Conservation (phyloP, 108 stramenopile species). For the Pseudonitzschia delicatissima region DNA sequence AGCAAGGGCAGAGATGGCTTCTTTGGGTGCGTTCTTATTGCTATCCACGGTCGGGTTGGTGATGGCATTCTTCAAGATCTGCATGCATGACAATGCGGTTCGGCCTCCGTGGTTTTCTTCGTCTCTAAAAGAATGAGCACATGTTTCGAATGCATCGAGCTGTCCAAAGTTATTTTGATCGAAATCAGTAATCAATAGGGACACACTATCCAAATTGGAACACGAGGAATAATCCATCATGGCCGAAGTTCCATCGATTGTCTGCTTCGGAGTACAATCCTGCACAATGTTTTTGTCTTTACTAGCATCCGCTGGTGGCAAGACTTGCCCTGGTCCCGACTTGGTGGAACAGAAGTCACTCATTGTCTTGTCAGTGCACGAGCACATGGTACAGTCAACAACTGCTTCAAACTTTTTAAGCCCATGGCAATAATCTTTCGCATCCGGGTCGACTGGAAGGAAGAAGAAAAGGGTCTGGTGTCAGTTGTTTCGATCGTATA, state of each 20-base stretch:
- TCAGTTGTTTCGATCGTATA: background rate
- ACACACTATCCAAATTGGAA: conserved; percentile 55
- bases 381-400: conserved; percentile 77
- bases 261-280: conserved; percentile 60
- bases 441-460: conserved; percentile 15
- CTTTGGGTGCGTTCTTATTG: conserved; percentile 39
- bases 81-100: conserved; percentile 82
- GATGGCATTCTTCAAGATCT: conserved; percentile 65
- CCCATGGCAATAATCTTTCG: conserved; percentile 37
- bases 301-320: conserved; percentile 19
- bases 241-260: conserved; percentile 52
- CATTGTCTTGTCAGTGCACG: conserved; percentile 55
- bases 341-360: conserved; percentile 52
- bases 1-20: conserved; percentile 71
- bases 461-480: background rate
- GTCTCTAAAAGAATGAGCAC: conserved; percentile 66
- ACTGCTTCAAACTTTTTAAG: conserved; percentile 52
- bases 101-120: conserved; percentile 63
- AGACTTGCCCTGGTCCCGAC: conserved; percentile 22
- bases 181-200: conserved; percentile 74
- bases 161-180: conserved; percentile 88
- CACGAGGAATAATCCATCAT: conserved; percentile 70
- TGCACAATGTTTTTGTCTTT: conserved; percentile 28
- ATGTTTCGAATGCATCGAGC: conserved; percentile 83
- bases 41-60: conserved; percentile 43